Percentiles rank a stretch among this genome's conserved stretches.
phyloP scores from a whole-genome alignment of 305 asterid species.

The Solanum hybrid region DNA sequence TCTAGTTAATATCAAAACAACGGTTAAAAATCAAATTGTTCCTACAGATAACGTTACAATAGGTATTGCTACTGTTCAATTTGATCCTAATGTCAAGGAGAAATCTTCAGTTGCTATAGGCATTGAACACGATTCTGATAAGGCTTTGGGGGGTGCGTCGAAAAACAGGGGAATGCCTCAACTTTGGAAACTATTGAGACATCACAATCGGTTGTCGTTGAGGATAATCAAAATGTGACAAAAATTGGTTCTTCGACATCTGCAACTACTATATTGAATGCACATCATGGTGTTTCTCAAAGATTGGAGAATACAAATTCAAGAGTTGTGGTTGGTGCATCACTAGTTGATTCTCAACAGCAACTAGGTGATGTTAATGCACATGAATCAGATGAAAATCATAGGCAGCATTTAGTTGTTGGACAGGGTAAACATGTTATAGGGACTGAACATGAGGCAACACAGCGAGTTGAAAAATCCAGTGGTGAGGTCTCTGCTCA shows the following conservation, averaged over 20 bases:
- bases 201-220: background rate
- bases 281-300: background rate
- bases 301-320: background rate
- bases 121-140: background rate
- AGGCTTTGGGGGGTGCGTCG: background rate
- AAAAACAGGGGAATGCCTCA: background rate
- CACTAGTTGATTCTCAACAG: background rate
- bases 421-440: background rate
- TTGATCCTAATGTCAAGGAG: background rate
- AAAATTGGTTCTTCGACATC: background rate
- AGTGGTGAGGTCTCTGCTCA: background rate
- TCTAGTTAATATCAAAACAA: background rate
- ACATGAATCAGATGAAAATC: background rate
- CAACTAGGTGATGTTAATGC: background rate
- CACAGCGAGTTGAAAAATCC: background rate
- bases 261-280: background rate
- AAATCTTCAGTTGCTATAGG: background rate
- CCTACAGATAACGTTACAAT: background rate
- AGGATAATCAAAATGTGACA: background rate
- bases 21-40: background rate
- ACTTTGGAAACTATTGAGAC: background rate
- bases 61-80: background rate
- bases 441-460: background rate
- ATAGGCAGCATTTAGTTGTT: background rate
- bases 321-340: background rate